Evolutionary conservation across 768 basidiomycete species (phyloP).

Genomic region (Naganishia onofrii): DNA sequence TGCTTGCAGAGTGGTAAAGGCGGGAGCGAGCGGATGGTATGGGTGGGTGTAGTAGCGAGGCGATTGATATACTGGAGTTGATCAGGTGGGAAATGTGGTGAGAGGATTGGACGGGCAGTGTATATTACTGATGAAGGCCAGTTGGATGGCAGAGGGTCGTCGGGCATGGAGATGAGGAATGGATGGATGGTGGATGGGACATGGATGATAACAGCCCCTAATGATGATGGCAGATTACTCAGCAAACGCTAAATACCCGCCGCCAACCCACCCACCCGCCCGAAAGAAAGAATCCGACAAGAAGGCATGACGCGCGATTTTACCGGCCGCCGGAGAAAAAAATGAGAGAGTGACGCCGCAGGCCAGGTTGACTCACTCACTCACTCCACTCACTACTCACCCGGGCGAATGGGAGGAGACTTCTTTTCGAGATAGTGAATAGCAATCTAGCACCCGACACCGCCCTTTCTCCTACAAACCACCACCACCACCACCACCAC

Average conservation of each 20-base stretch:
- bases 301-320: too few species aligned
- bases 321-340: not conserved
- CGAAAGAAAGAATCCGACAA: too few species aligned
- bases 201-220: too few species aligned
- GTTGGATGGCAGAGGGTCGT: not conserved
- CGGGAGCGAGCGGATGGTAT: constrained; percentile 37
- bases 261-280: too few species aligned
- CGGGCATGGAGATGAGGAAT: constrained; percentile 27
- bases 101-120: constrained; percentile 28
- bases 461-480: not conserved
- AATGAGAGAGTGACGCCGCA: not conserved
- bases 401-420: not conserved
- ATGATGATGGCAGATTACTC: too few species aligned
- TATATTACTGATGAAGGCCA: not conserved
- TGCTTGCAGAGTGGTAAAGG: constrained; percentile 17
- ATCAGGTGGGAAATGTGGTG: not conserved
- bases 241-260: too few species aligned
- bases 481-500: not conserved
- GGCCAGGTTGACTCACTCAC: not conserved
- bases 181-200: not conserved
- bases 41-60: constrained; percentile 26
- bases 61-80: constrained; percentile 54
- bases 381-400: too few species aligned
- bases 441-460: not conserved
- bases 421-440: not conserved